Evolutionary conservation across 768 basidiomycete genomes (phyloP), one percentile per base, ranked within the genome.

Genomic region (Mycena vitilis): DNA sequence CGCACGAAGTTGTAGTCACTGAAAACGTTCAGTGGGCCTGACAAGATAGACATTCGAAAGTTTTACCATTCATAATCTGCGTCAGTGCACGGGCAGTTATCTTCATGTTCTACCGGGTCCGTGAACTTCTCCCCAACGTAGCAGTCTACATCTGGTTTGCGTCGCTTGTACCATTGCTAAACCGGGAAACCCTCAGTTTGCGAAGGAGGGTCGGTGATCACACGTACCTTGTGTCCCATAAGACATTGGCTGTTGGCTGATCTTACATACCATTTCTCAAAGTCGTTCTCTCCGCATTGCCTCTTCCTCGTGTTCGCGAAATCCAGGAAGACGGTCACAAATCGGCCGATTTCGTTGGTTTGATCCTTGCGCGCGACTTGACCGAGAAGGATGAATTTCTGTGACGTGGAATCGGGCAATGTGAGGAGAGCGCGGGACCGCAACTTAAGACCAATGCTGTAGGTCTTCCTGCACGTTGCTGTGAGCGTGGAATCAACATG

Each of bases 361-460:
- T 87, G 83, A 60, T 94, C 89, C 15, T 84, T 78, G 23, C 90
- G 87, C 2, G 88, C 81, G 15, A 95, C 84, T 66, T 92, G 90
- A 6, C 92, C 98, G 30, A 98, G 85, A 10, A 99, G 84, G 11
- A 99, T 76, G 83, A 99, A 98, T 79, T 97, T 98, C 76, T 98
- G 97, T 0, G 95, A 96, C 0, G 98, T 98, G 15, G 95, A 95
- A 73, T 99, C 98, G 0, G 95, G 94, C 7, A 98, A 87, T 5
- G 95, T 98, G 48, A 92, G 90, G n/a, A 99, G 82, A 0, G 89
- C 89, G 10, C 88, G 85, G 0, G 94, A 90, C 23, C 91, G 89
- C 6, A 98, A 69, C 36, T 82, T 89, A 65, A 93, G 77, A 3
- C 89, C 93, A 59, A 96, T 80, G 15, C 92, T 79, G 68, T 93